These are phyloP conservation scores for Boletales sp. DNA, from an alignment of 768 basidiomycete species.

Conservation along the genomic window DNA sequence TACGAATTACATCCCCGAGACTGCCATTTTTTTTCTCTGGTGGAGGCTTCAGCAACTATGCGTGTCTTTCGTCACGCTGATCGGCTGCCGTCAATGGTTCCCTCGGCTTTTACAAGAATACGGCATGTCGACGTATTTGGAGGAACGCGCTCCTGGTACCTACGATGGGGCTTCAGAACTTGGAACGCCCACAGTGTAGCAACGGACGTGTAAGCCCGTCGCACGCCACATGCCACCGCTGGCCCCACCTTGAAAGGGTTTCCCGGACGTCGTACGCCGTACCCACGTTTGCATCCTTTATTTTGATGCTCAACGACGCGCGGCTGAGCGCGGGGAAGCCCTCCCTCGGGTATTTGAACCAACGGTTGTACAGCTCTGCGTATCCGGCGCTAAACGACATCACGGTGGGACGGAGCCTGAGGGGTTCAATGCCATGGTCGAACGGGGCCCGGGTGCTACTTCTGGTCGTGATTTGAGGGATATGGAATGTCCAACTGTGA, in stretches of 20 bases:
- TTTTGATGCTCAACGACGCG: slow-evolving; percentile 64
- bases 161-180: slow-evolving; percentile 51
- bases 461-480: slow-evolving; percentile 1
- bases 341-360: slow-evolving; percentile 65
- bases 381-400: slow-evolving; percentile 50
- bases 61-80: slow-evolving; percentile 4
- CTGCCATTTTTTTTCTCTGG: slow-evolving; percentile 58
- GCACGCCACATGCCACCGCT: neutral
- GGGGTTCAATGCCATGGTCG: slow-evolving; percentile 59
- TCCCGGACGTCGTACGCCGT: slow-evolving; percentile 67
- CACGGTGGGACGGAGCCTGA: slow-evolving; percentile 52
- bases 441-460: slow-evolving; percentile 55
- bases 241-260: slow-evolving; percentile 32
- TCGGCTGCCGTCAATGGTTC: slow-evolving; percentile 36
- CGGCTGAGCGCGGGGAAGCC: slow-evolving; percentile 40
- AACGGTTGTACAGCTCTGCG: slow-evolving; percentile 46
- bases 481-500: slow-evolving; percentile 53
- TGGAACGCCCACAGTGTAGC: slow-evolving; percentile 24
- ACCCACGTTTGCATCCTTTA: slow-evolving; percentile 61
- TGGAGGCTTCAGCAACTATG: slow-evolving; percentile 68
- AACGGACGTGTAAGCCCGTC: slow-evolving; percentile 43
- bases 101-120: slow-evolving; percentile 49
- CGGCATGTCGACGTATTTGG: slow-evolving; percentile 41
- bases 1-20: slow-evolving; percentile 59
- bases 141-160: slow-evolving; percentile 40